These are phyloP conservation scores for Alternaria burnsii DNA, from an alignment of 2,329 filamentous ascomycete species.

Conservation along the genomic window DNA sequence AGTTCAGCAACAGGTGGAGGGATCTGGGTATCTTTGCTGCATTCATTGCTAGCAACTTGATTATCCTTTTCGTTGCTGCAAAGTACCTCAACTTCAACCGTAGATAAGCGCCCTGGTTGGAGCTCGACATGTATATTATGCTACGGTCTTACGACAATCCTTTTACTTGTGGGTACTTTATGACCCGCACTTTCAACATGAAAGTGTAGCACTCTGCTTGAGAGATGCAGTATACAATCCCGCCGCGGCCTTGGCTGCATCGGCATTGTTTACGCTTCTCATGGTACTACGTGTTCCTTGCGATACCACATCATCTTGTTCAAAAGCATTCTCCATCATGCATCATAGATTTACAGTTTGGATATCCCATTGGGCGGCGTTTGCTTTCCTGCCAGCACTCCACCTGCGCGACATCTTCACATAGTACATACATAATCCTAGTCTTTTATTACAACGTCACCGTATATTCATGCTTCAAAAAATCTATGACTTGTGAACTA, in stretches of 20 bases:
- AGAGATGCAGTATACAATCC: not conserved
- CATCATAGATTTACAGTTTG: slow-evolving; percentile 13
- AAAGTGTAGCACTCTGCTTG: not conserved
- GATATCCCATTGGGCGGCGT: slow-evolving; percentile 26
- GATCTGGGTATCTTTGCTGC: slow-evolving; percentile 81
- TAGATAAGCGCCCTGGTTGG: slow-evolving; percentile 25
- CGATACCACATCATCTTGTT: not conserved
- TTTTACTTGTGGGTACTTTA: not conserved
- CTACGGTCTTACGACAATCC: not conserved
- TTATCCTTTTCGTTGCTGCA: slow-evolving; percentile 67
- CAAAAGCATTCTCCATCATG: not conserved
- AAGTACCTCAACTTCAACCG: slow-evolving; percentile 59
- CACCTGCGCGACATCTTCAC: not conserved
- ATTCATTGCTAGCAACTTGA: slow-evolving; percentile 80
- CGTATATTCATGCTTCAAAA: not conserved
- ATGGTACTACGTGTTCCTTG: not conserved
- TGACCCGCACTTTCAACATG: not conserved
- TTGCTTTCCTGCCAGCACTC: slow-evolving; percentile 12
- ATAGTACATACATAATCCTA: slow-evolving; percentile 5
- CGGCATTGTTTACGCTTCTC: not conserved
- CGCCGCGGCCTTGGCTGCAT: not conserved
- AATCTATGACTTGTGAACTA: not conserved
- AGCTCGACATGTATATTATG: not conserved
- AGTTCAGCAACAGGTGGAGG: slow-evolving; percentile 76
- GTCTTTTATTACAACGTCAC: not conserved